Evolutionary conservation across 352 stramenopile genomes (phyloP), one percentile per base, ranked within the genome.

Genomic region (Phytophthora pluvialis): DNA sequence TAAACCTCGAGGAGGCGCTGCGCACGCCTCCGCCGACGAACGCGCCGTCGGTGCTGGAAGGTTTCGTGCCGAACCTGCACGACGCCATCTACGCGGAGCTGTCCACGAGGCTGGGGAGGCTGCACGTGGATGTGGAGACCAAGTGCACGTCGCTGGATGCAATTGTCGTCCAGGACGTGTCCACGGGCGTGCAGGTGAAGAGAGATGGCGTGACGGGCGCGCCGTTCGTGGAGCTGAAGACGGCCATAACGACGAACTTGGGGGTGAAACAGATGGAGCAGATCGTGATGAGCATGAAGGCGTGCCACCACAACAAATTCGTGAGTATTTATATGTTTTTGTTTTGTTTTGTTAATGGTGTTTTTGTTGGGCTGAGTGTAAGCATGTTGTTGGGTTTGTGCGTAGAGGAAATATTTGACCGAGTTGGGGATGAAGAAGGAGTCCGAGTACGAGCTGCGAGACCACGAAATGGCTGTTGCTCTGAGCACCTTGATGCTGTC

Each of bases 371-470:
- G 2, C 21, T 21, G 21, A 21, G 21, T 21, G 1, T 21, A 2
- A 21, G 21, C 21, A 21, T 21, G 21, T 2, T 21, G 21, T 21
- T 21, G 21, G 21, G 1, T 21, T 49, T 44, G 60, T 25, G 13
- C 35, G 5, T 21, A 72, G 64, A 63, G 33, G 26, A 67, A 72
- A 50, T 72, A 64, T 25, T 4, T 72, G 33, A 62, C 57, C 0
- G 64, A 72, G 26, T 32, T 60, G 29, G 64, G 64, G 11, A 56
- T 12, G 44, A 72, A 68, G 32, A 72, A 72, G 26, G 57, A 72
- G 26, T 42, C 28, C 0, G 49, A 72, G 25, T 10, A 52, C 8
- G 64, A 68, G 21, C 25, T 72, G 8, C 49, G 50, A 9, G 50
- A 72, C 13, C 35, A 72, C 28, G 40, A 60, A 8, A 53, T 40